These are phyloP conservation scores for Aspergillus panamensis DNA, from an alignment of 495 filamentous ascomycete species.

Conservation along the genomic window DNA sequence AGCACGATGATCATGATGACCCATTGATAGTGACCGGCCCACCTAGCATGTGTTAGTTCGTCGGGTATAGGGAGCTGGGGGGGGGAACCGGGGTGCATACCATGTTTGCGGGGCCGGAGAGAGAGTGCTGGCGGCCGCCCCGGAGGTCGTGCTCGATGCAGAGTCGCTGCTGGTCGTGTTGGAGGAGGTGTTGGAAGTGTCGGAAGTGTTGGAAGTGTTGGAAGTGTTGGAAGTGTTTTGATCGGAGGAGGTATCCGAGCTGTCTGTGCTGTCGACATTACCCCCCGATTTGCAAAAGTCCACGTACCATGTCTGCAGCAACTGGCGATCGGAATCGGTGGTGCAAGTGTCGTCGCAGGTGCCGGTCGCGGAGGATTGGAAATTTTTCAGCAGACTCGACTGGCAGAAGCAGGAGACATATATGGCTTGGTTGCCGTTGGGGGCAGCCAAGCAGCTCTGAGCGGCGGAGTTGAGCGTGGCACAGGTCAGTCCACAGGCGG, in stretches of 20 bases:
- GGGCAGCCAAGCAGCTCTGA: slow-evolving; percentile 39
- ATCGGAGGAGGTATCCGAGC: neutral
- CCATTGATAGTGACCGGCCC: slow-evolving; percentile 50
- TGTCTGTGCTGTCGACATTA: slow-evolving; percentile 2
- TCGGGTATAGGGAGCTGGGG: neutral
- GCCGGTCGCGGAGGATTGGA: slow-evolving; percentile 34
- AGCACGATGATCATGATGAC: slow-evolving; percentile 54
- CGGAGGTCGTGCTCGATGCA: too few relatives aligned
- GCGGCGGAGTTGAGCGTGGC: slow-evolving; percentile 43
- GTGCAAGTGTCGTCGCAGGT: slow-evolving; percentile 40
- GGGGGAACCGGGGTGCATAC: neutral
- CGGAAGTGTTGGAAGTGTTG: too few relatives aligned
- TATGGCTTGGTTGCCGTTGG: slow-evolving; percentile 28
- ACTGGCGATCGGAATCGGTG: slow-evolving; percentile 30
- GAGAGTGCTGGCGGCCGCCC: too few relatives aligned
- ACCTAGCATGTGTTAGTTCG: slow-evolving; percentile 33
- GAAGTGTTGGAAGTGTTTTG: too few relatives aligned
- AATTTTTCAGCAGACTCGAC: slow-evolving; percentile 37
- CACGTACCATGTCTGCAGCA: slow-evolving; percentile 50
- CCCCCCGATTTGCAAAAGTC: slow-evolving; percentile 37
- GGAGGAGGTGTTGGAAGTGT: too few relatives aligned
- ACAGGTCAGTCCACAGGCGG: slow-evolving; percentile 50
- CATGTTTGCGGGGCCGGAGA: slow-evolving; percentile 7
- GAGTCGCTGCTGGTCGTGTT: too few relatives aligned
- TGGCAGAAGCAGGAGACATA: slow-evolving; percentile 57